These are phyloP conservation scores for Aspergillus sp. DNA, from an alignment of 2,329 filamentous ascomycete genomes.

Conservation along the genomic window DNA sequence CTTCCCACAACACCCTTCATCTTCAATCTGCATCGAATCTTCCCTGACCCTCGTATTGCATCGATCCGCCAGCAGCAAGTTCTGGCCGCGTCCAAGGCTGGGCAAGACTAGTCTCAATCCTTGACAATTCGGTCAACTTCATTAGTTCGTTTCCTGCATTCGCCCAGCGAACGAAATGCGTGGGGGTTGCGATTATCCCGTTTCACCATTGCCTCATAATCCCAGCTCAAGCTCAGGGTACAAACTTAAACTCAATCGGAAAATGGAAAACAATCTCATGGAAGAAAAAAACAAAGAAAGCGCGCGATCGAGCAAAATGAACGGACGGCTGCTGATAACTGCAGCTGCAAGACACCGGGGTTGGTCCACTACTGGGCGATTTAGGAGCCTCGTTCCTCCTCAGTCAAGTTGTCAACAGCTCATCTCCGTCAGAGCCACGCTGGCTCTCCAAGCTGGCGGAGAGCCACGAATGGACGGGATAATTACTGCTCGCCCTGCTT, in stretches of 20 bases:
- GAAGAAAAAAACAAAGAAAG: neutral
- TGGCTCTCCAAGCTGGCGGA: neutral
- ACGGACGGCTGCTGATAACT: neutral
- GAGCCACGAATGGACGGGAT: neutral
- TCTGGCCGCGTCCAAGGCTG: slow-evolving; percentile 11
- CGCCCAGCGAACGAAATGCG: slow-evolving; percentile 6
- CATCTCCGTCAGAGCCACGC: neutral
- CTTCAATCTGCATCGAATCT: too few species aligned
- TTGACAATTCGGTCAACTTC: slow-evolving; percentile 9
- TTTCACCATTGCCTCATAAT: slow-evolving; percentile 25
- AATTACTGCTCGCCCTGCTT: neutral
- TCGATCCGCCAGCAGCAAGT: neutral
- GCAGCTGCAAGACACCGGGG: slow-evolving; percentile 10
- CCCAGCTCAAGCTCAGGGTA: slow-evolving; percentile 12
- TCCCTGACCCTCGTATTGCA: too few species aligned
- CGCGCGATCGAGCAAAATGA: neutral
- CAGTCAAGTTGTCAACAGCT: neutral
- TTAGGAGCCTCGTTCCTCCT: neutral
- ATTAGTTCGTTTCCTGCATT: slow-evolving; percentile 15
- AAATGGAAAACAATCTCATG: neutral
- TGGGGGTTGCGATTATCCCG: slow-evolving; percentile 13
- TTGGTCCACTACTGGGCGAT: neutral
- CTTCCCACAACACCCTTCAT: neutral
- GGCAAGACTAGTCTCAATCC: slow-evolving; percentile 6
- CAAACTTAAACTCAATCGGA: slow-evolving; percentile 11